Conservation (phyloP, 2,329 filamentous ascomycete species). For the Plenodomus tracheiphilus region DNA sequence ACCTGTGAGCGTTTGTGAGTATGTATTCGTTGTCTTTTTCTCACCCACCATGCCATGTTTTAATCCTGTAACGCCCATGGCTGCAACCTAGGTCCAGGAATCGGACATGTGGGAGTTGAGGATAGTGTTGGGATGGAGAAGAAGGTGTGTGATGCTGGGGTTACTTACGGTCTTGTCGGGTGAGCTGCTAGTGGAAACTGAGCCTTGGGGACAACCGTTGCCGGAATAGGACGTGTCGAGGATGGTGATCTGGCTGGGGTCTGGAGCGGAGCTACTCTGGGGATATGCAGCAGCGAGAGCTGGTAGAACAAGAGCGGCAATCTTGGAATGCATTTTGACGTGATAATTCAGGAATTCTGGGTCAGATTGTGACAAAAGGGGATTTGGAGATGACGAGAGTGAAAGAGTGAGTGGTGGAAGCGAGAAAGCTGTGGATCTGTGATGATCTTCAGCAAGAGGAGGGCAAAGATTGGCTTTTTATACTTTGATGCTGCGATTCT, state of each 20-base stretch:
- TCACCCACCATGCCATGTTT: no score
- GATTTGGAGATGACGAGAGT: conserved; percentile 1
- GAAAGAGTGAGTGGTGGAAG: conserved; percentile 13
- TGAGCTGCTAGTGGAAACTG: conserved; percentile 37
- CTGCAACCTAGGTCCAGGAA: conserved; percentile 1
- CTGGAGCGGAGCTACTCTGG: conserved; percentile 18
- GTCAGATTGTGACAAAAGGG: no score
- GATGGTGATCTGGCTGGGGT: conserved; percentile 34
- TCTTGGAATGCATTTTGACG: conserved; percentile 35
- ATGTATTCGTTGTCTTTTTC: no score
- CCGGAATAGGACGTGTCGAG: conserved; percentile 36
- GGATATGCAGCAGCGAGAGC: conserved; percentile 33
- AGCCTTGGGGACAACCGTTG: conserved; percentile 41
- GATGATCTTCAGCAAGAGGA: conserved; percentile 22
- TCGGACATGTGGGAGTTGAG: conserved; percentile 1
- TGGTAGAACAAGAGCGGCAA: conserved; percentile 32
- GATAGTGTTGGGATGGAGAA: conserved; percentile 2
- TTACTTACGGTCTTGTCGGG: conserved; percentile 37
- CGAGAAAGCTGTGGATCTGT: conserved; percentile 29
- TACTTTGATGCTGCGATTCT: conserved; percentile 1
- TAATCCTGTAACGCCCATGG: no score
- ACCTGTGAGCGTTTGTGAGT: conserved; percentile 22
- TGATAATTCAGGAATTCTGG: no score
- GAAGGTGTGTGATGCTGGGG: neutral
- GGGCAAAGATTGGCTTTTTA: conserved; percentile 30